A percentile compares a stretch with the other conserved stretches of the same genome.
Evolutionary conservation across 495 filamentous ascomycete genomes (phyloP).

Genomic region (Aspergillus sclerotioniger): DNA sequence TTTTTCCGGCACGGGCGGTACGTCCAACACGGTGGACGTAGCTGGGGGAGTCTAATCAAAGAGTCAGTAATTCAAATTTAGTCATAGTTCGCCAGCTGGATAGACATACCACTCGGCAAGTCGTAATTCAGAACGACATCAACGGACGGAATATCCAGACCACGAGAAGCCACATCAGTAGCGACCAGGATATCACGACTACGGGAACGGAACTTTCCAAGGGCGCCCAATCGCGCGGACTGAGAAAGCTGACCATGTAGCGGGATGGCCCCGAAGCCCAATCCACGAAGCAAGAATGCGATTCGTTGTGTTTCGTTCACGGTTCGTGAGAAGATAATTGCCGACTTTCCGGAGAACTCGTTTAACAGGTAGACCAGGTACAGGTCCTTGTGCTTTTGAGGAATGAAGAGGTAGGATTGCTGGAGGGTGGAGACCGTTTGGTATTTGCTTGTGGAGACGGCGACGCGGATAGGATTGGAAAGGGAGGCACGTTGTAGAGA

Average conservation of each 20-base stretch:
- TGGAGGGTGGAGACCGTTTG: conserved; percentile 83
- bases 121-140: conserved; percentile 89
- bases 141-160: conserved; percentile 91
- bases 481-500: conserved; percentile 85
- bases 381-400: conserved; percentile 85
- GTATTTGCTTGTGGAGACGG: conserved; percentile 71
- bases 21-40: conserved; percentile 95
- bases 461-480: conserved; percentile 72
- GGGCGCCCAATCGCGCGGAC: conserved; percentile 73
- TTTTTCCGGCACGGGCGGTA: conserved; percentile 86
- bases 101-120: conserved; percentile 58
- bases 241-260: conserved; percentile 89
- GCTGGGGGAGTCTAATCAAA: conserved; percentile 56
- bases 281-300: conserved; percentile 72
- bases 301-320: conserved; percentile 86
- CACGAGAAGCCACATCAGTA: conserved; percentile 91
- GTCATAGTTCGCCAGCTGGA: conserved; percentile 15
- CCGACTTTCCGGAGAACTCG: conserved; percentile 76
- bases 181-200: conserved; percentile 84
- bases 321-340: conserved; percentile 90
- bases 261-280: conserved; percentile 85
- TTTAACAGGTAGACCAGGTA: conserved; percentile 86
- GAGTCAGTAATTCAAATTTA: neutral
- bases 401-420: conserved; percentile 81
- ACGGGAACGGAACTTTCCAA: conserved; percentile 81